Evolutionary conservation across 73 alveolate genomes (phyloP).

Genomic region (Paramecium sonneborni): DNA sequence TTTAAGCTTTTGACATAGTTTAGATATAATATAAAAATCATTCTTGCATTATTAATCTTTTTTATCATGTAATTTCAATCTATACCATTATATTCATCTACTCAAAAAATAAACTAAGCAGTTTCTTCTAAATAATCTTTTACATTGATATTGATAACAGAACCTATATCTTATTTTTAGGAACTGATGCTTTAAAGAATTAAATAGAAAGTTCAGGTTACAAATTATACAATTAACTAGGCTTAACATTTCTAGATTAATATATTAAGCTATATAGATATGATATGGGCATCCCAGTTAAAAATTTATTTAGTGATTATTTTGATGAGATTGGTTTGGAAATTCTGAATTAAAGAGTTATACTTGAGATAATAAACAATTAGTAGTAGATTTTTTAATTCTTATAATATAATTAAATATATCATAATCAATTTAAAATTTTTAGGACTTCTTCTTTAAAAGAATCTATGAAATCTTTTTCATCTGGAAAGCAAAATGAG

Average conservation of each 20-base stretch:
- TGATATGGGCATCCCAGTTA: constrained; percentile 31
- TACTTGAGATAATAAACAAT: background rate
- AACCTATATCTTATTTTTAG: constrained; percentile 28
- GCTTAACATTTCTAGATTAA: background rate
- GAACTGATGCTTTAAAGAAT: constrained; percentile 34
- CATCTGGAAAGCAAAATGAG: background rate
- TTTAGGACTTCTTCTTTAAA: background rate
- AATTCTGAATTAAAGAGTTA: too few relatives aligned
- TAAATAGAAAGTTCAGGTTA: constrained; percentile 47
- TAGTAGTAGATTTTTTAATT: background rate
- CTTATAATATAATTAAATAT: background rate
- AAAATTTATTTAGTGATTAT: background rate
- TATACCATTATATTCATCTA: constrained; percentile 78
- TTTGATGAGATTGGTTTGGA: constrained; percentile 2
- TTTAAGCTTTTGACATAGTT: constrained; percentile 72
- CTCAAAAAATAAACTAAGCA: constrained; percentile 70
- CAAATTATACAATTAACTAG: background rate
- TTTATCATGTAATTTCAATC: constrained; percentile 63
- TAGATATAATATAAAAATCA: constrained; percentile 70
- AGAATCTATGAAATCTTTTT: background rate
- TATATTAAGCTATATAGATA: background rate
- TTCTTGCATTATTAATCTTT: constrained; percentile 75
- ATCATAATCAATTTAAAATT: background rate
- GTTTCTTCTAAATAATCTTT: constrained; percentile 83
- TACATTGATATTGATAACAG: background rate